Evolutionary conservation across 306 rosid genomes (phyloP).

Genomic region (Cucumis cinereus): DNA sequence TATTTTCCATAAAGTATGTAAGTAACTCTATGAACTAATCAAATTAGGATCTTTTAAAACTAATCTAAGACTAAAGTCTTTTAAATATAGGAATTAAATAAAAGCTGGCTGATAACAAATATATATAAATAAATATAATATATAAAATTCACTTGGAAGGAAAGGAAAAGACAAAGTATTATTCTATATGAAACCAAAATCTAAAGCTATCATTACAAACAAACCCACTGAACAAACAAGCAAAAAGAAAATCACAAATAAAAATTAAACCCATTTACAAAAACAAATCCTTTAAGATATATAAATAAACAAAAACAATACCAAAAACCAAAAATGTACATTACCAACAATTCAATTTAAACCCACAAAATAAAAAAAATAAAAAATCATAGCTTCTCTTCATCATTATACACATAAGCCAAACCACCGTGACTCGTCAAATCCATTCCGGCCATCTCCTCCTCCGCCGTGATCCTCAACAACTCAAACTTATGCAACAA

Average conservation of each 20-base stretch:
- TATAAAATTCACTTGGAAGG: too few species aligned
- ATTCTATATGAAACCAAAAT: background rate
- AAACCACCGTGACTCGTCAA: constrained; percentile 44
- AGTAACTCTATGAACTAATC: too few species aligned
- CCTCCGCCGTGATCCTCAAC: constrained; percentile 29
- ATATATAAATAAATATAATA: too few species aligned
- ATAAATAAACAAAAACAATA: background rate
- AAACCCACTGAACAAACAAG: background rate
- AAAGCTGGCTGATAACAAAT: too few species aligned
- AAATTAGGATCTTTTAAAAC: too few species aligned
- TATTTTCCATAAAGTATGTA: too few species aligned
- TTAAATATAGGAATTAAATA: too few species aligned
- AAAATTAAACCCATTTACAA: background rate
- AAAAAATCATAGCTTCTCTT: background rate
- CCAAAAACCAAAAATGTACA: background rate
- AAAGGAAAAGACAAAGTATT: background rate
- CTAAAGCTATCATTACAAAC: background rate
- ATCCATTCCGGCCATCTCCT: constrained; percentile 50
- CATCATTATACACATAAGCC: constrained; percentile 31
- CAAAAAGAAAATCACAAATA: background rate
- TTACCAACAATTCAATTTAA: background rate
- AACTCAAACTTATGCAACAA: constrained; percentile 30
- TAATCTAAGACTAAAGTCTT: too few species aligned
- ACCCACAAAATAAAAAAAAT: too few species aligned
- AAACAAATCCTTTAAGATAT: background rate